These are phyloP conservation scores for Harringtonia lauricola DNA, from an alignment of 2,329 filamentous ascomycete species.

Conservation along the genomic window DNA sequence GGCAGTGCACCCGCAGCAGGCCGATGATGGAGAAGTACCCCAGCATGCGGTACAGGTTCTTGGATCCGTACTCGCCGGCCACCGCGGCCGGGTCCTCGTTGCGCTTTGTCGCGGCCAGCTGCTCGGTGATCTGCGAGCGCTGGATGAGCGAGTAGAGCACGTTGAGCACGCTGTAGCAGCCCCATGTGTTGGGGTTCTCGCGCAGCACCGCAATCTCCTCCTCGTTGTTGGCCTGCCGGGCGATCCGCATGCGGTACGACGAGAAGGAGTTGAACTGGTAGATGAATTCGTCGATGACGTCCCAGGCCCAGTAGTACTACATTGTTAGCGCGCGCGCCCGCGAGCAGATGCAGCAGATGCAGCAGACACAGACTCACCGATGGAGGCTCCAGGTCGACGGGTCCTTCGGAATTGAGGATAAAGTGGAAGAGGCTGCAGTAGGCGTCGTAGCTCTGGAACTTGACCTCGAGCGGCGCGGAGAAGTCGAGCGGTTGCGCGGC, in stretches of 20 bases:
- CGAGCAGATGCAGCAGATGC: too few relatives aligned
- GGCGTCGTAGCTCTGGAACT: constrained; percentile 97
- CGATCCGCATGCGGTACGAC: constrained; percentile 86
- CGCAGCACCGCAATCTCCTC: constrained; percentile 86
- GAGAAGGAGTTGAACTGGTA: constrained; percentile 99
- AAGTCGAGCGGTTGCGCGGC: constrained; percentile 94
- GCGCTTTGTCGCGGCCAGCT: constrained; percentile 87
- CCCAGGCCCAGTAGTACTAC: constrained; percentile 99
- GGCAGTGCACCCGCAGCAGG: constrained; percentile 86
- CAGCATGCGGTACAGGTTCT: constrained; percentile 94
- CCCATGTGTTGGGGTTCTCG: constrained; percentile 98
- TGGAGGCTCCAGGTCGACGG: constrained; percentile 90
- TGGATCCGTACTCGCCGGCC: constrained; percentile 88
- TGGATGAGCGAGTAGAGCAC: constrained; percentile 99
- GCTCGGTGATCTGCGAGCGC: constrained; percentile 94
- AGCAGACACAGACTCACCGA: constrained; percentile 56
- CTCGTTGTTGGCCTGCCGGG: constrained; percentile 70
- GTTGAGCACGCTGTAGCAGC: constrained; percentile 98
- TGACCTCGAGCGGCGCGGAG: constrained; percentile 87
- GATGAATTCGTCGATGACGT: constrained; percentile 99
- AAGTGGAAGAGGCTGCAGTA: constrained; percentile 99
- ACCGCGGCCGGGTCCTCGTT: constrained; percentile 81
- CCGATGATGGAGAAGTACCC: constrained; percentile 99
- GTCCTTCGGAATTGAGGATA: constrained; percentile 98
- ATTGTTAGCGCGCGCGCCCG: background rate